phyloP scores from a whole-genome alignment of 371 early-diverging fungal genomes.

The Apophysomyces variabilis region DNA sequence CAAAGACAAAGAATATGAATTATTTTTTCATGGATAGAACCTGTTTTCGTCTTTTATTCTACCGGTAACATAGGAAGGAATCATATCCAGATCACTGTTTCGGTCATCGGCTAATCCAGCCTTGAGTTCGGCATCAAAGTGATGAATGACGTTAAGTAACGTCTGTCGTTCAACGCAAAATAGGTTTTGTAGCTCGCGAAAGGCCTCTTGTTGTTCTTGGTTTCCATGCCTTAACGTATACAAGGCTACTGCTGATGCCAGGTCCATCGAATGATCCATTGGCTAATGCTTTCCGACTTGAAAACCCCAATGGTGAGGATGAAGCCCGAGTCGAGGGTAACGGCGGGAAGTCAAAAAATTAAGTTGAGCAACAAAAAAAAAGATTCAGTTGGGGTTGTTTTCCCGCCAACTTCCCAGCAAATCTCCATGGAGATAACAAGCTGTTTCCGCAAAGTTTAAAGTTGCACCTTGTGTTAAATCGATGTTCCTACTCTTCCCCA shows the following conservation, averaged over 20 bases:
- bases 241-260: neutral
- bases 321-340: too few relatives aligned
- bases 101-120: constrained; percentile 49
- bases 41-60: constrained; percentile 1
- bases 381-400: neutral
- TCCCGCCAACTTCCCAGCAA: neutral
- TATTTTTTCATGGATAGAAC: neutral
- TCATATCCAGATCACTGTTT: constrained; percentile 26
- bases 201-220: constrained; percentile 25
- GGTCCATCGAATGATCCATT: neutral
- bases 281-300: too few relatives aligned
- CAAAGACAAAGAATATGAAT: neutral
- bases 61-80: constrained; percentile 10
- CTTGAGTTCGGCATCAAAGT: constrained; percentile 39
- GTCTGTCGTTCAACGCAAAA: constrained; percentile 31
- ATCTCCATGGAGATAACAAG: too few relatives aligned
- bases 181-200: constrained; percentile 34
- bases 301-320: too few relatives aligned
- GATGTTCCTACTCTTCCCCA: too few relatives aligned
- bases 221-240: constrained; percentile 20
- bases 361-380: neutral
- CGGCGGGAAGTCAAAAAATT: neutral
- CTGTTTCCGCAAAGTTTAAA: too few relatives aligned
- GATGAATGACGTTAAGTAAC: constrained; percentile 25
- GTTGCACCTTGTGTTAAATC: too few relatives aligned